These are phyloP conservation scores for Botrytis hyacinthi DNA, from an alignment of 2,329 filamentous ascomycete species.

Conservation along the genomic window DNA sequence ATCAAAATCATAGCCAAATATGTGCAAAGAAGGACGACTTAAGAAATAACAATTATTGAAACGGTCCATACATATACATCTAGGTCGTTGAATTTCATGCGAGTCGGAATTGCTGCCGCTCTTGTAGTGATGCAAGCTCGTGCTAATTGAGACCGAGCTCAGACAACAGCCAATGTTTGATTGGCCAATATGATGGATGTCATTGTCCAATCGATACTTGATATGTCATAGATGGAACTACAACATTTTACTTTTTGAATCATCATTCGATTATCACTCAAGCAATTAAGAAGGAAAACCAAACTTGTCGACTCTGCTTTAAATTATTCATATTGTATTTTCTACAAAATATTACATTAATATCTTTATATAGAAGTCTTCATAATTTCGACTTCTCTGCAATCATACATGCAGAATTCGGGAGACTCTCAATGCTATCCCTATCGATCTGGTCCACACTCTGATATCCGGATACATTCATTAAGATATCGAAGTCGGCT, in stretches of 20 bases:
- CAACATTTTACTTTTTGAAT: neutral
- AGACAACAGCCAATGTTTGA: neutral
- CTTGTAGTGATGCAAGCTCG: neutral
- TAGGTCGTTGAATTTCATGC: neutral
- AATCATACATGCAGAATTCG: constrained; percentile 43
- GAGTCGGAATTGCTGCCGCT: neutral
- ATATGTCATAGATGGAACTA: neutral
- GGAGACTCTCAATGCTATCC: constrained; percentile 43
- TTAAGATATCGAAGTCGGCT: constrained; percentile 60
- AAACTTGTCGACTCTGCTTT: neutral
- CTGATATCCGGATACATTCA: constrained; percentile 57
- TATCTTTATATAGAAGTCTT: neutral
- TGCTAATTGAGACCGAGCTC: constrained; percentile 17
- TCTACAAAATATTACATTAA: neutral
- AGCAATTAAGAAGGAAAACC: too few relatives aligned
- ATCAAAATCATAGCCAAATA: neutral
- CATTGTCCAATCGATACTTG: neutral
- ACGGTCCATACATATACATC: neutral
- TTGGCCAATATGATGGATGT: neutral
- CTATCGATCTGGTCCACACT: constrained; percentile 52
- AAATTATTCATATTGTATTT: neutral
- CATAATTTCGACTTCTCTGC: constrained; percentile 38
- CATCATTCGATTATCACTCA: neutral
- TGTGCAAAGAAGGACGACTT: neutral
- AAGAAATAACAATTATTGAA: neutral